Evolutionary conservation across 108 stramenopile genomes (phyloP).

Genomic region (Cyclostephanos invisitatus): DNA sequence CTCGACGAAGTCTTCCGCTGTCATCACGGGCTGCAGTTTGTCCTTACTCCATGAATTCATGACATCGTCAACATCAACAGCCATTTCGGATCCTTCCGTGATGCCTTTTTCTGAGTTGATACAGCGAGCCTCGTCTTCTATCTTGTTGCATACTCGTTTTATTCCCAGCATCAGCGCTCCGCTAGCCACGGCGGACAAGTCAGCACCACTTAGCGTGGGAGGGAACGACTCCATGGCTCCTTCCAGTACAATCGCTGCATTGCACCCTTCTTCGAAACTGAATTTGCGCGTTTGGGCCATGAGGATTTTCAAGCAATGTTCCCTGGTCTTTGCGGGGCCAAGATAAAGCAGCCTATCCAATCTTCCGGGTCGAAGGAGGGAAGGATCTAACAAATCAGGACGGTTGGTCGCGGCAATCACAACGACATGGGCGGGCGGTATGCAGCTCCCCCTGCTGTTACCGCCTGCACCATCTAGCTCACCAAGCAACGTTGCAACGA

Average conservation of each 20-base stretch:
- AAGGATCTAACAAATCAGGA: constrained; percentile 94
- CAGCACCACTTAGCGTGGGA: constrained; percentile 87
- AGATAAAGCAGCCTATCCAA: constrained; percentile 96
- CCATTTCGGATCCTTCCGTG: constrained; percentile 15
- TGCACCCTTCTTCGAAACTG: constrained; percentile 67
- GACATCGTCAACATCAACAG: constrained; percentile 50
- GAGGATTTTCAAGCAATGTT: constrained; percentile 71
- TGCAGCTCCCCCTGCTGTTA: not conserved
- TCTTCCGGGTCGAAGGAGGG: constrained; percentile 95
- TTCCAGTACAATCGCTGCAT: constrained; percentile 49
- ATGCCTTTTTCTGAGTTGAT: constrained; percentile 26
- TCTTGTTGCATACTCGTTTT: constrained; percentile 69
- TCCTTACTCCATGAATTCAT: constrained; percentile 64
- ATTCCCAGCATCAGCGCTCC: constrained; percentile 80
- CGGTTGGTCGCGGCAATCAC: constrained; percentile 99
- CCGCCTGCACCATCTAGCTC: constrained; percentile 77
- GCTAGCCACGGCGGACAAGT: constrained; percentile 90
- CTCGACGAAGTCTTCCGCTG: constrained; percentile 62
- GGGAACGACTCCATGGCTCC: constrained; percentile 75
- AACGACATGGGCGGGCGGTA: constrained; percentile 68
- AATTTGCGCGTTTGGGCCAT: constrained; percentile 88
- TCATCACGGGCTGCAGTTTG: constrained; percentile 58
- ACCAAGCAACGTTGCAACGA: constrained; percentile 87
- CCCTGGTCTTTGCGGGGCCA: constrained; percentile 76
- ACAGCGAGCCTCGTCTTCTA: constrained; percentile 61